These are phyloP conservation scores for Aspergillus hortae DNA, from an alignment of 2,329 filamentous ascomycete species.

Conservation along the genomic window DNA sequence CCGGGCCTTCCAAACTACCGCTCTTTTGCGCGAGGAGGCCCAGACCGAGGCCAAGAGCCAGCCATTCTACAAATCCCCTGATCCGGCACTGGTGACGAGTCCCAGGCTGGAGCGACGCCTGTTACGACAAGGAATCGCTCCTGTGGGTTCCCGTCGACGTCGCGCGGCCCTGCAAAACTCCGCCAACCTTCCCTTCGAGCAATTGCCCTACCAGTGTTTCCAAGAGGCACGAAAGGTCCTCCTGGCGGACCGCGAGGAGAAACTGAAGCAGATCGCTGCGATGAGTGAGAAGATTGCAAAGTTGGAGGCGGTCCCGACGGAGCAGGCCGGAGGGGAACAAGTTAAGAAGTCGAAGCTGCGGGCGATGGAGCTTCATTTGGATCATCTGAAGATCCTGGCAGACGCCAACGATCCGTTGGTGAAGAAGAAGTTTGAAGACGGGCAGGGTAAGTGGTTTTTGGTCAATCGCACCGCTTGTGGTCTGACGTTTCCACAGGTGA, in stretches of 20 bases:
- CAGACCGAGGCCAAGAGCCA: constrained; percentile 37
- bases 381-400: constrained; percentile 79
- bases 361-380: constrained; percentile 68
- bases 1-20: constrained; percentile 50
- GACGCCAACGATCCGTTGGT: constrained; percentile 94
- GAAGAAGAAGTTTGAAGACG: constrained; percentile 92
- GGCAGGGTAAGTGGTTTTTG: constrained; percentile 57
- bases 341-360: constrained; percentile 64
- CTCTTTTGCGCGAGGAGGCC: constrained; percentile 41
- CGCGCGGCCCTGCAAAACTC: constrained; percentile 66
- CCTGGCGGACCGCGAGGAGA: constrained; percentile 73
- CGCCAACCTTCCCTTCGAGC: constrained; percentile 77
- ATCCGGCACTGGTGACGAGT: constrained; percentile 67
- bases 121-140: constrained; percentile 64
- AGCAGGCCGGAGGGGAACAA: constrained; percentile 59
- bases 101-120: constrained; percentile 64
- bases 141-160: constrained; percentile 80
- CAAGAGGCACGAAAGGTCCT: constrained; percentile 89
- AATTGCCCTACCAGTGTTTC: constrained; percentile 95
- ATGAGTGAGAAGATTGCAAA: constrained; percentile 67
- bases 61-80: constrained; percentile 44
- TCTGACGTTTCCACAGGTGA: constrained; percentile 59
- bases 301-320: constrained; percentile 58
- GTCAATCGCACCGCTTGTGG: constrained; percentile 10
- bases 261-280: constrained; percentile 67